Conservation (phyloP, 768 basidiomycete species). For the Termitomyces sp. region DNA sequence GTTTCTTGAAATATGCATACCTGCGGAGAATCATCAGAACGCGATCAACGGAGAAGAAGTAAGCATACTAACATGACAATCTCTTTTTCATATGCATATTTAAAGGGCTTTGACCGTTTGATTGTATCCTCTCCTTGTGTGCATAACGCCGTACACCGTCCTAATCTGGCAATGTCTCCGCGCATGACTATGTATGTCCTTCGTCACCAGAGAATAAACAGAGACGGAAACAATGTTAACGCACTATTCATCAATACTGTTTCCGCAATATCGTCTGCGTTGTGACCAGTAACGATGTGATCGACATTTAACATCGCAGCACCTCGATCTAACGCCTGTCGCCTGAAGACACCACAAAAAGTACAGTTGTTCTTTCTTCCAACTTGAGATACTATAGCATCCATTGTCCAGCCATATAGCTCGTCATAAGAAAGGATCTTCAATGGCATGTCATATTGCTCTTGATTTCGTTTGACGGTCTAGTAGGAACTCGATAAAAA, state of each 20-base stretch:
- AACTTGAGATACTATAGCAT: conserved; percentile 88
- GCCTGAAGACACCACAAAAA: conserved; percentile 95
- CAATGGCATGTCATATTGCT: conserved; percentile 91
- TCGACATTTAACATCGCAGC: conserved; percentile 86
- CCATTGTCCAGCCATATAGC: conserved; percentile 99
- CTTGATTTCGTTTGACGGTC: conserved; percentile 97
- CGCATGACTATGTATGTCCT: conserved; percentile 76
- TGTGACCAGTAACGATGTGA: conserved; percentile 98
- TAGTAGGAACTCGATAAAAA: conserved; percentile 23
- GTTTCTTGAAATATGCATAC: conserved; percentile 99
- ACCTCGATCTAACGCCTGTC: conserved; percentile 94
- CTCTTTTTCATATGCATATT: conserved; percentile 99
- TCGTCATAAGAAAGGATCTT: conserved; percentile 96
- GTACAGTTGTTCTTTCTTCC: conserved; percentile 99
- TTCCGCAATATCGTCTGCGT: conserved; percentile 98
- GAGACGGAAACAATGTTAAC: conserved; percentile 23
- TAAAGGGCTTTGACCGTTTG: conserved; percentile 97
- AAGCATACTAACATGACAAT: conserved; percentile 80
- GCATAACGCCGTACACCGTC: conserved; percentile 90
- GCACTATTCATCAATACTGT: conserved; percentile 98
- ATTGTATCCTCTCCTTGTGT: conserved; percentile 97
- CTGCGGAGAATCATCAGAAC: conserved; percentile 30
- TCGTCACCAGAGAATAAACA: neutral
- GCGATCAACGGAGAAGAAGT: neutral
- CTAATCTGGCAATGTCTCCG: conserved; percentile 92